phyloP scores from a whole-genome alignment of 495 filamentous ascomycete genomes.

The Penicillium taxi region DNA sequence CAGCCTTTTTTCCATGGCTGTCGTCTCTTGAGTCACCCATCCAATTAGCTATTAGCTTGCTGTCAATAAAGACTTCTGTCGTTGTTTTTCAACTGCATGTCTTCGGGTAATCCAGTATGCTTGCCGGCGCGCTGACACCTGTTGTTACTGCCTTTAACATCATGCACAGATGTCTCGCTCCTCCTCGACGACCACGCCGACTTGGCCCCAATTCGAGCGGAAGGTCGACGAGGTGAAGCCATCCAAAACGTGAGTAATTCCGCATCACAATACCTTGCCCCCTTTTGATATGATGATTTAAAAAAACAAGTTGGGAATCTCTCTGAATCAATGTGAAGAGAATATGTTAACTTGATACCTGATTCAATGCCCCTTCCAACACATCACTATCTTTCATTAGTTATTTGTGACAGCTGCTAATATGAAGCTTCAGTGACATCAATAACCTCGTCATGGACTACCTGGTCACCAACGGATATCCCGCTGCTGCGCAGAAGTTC shows the following conservation, averaged over 20 bases:
- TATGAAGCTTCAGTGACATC: constrained; percentile 61
- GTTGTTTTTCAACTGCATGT: constrained; percentile 16
- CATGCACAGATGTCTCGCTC: constrained; percentile 54
- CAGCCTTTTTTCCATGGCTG: constrained; percentile 24
- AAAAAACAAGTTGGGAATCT: constrained; percentile 99
- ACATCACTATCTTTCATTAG: constrained; percentile 7
- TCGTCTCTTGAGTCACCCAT: constrained; percentile 20
- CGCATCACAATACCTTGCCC: constrained; percentile 3
- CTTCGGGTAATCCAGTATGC: constrained; percentile 39
- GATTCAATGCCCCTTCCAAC: constrained; percentile 26
- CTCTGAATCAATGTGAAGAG: constrained; percentile 91
- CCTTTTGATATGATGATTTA: constrained; percentile 63
- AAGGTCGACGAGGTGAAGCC: constrained; percentile 79
- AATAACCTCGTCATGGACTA: constrained; percentile 97
- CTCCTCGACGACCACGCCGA: constrained; percentile 57
- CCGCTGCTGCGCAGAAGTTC: constrained; percentile 87
- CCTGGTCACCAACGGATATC: constrained; percentile 90
- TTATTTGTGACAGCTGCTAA: constrained; percentile 23
- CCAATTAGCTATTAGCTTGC: constrained; percentile 18
- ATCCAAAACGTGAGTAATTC: constrained; percentile 72
- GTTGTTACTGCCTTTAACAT: constrained; percentile 36
- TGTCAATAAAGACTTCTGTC: constrained; percentile 5
- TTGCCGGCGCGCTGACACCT: constrained; percentile 29
- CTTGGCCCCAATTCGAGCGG: constrained; percentile 64
- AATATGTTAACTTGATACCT: constrained; percentile 71